Evolutionary conservation across 1,284 basidiomycete genomes (phyloP), one percentile per base, ranked within the genome.

Genomic region (Rhizoctonia solani): DNA sequence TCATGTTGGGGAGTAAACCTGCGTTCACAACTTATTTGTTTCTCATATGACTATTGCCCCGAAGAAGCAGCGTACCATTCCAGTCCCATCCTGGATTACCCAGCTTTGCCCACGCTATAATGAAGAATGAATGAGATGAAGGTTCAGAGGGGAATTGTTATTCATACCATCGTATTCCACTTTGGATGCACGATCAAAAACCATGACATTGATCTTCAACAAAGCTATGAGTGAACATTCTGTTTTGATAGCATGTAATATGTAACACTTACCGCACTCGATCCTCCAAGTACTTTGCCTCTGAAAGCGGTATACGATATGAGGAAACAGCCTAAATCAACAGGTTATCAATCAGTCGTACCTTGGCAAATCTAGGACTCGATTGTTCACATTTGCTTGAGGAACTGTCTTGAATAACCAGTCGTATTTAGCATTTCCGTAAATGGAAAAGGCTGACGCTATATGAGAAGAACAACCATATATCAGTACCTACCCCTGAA

Each of bases 1-100:
- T 76, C 72, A 79, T 76, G 72, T 77, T 77, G 3, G 73, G 71
- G 46, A 76, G 74, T 34, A 80, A 69, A 23, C 42, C 61, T 65
- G 27, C 11, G 19, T 46, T 8, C 37, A 19, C 21, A 21, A 16
- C 14, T 21, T 9, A 19, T 23, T 13, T 14, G n/a, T n/a, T n/a
- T n/a, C n/a, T n/a, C n/a, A n/a, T 54, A 19, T 11, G 61, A 29
- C 21, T 1, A 19, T 14, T 16, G 44, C 11, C 21, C 8, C 21
- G 19, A 6, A 46, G 16, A 19, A 19, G 13, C 29, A 46, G 25
- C 14, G 21, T 34, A 54, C 71, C 75, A 34, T 74, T 69, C 72
- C 75, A 78, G 72, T 75, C 77, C 75, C 76, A 77, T 1, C 72
- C 72, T 9, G 27, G 4, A 9, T 54, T 59, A 16, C 69, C 66